Conservation (phyloP, 495 filamentous ascomycete species). For the Chlorociboria aeruginascens region DNA sequence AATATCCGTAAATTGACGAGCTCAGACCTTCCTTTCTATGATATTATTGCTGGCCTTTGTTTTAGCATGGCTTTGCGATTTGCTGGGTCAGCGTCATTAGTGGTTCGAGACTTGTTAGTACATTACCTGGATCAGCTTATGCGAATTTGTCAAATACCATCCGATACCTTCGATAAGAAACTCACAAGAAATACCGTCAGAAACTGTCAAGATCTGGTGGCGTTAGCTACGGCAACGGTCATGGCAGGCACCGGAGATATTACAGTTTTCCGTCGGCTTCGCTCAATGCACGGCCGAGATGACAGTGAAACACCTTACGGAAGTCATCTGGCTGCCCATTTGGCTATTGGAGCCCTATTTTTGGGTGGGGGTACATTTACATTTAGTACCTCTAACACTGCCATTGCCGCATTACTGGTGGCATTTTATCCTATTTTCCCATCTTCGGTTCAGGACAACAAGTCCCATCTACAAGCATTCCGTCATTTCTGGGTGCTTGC, state of each 20-base stretch:
- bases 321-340: conserved; percentile 83
- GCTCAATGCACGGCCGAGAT: conserved; percentile 78
- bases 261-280: conserved; percentile 73
- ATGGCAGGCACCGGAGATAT: conserved; percentile 96
- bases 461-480: conserved; percentile 90
- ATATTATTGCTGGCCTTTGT: conserved; percentile 81
- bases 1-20: conserved; percentile 46
- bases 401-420: conserved; percentile 74
- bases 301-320: conserved; percentile 80
- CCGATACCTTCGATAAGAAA: conserved; percentile 65
- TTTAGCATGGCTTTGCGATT: conserved; percentile 74
- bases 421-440: conserved; percentile 94
- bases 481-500: conserved; percentile 96
- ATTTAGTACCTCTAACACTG: conserved; percentile 78
- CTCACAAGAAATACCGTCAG: conserved; percentile 69
- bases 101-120: conserved; percentile 69
- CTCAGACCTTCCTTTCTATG: conserved; percentile 81
- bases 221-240: conserved; percentile 69
- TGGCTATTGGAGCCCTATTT: conserved; percentile 86
- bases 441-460: conserved; percentile 77
- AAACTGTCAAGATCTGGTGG: conserved; percentile 81
- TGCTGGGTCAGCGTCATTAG: conserved; percentile 65
- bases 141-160: conserved; percentile 56
- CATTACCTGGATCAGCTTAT: conserved; percentile 82
- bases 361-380: conserved; percentile 85